These are phyloP conservation scores for Bimuria novae-zelandiae DNA, from an alignment of 2,329 filamentous ascomycete genomes.

Conservation along the genomic window DNA sequence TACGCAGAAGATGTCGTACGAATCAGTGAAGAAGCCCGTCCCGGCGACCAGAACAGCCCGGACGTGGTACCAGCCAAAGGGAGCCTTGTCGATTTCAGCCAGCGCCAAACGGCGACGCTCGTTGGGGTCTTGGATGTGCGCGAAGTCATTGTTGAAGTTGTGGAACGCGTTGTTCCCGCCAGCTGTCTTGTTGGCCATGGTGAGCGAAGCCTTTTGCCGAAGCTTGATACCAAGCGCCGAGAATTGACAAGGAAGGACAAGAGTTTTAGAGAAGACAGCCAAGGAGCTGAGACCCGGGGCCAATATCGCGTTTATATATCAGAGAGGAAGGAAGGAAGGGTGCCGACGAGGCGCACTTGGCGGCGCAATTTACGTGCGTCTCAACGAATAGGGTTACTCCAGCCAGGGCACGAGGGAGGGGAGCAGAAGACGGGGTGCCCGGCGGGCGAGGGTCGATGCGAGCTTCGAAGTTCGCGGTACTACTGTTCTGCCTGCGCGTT, in stretches of 20 bases:
- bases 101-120: conserved; percentile 79
- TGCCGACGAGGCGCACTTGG: conserved; percentile 7
- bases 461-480: background rate
- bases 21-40: conserved; percentile 85
- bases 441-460: conserved; percentile 1
- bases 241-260: conserved; percentile 16
- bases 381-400: background rate
- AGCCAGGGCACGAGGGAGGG: conserved; percentile 1
- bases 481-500: background rate
- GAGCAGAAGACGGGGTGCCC: background rate
- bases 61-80: conserved; percentile 82
- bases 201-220: conserved; percentile 24
- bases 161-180: conserved; percentile 40
- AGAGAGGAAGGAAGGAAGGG: background rate
- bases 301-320: conserved; percentile 1
- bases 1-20: conserved; percentile 67
- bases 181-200: conserved; percentile 21
- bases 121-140: conserved; percentile 69
- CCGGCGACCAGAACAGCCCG: conserved; percentile 78
- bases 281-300: conserved; percentile 1
- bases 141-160: conserved; percentile 72
- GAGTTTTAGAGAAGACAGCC: conserved; percentile 10
- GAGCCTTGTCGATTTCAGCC: conserved; percentile 79
- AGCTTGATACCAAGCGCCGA: conserved; percentile 15
- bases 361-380: background rate